These are phyloP conservation scores for Asterophora parasitica DNA, from an alignment of 768 basidiomycete species.

Conservation along the genomic window DNA sequence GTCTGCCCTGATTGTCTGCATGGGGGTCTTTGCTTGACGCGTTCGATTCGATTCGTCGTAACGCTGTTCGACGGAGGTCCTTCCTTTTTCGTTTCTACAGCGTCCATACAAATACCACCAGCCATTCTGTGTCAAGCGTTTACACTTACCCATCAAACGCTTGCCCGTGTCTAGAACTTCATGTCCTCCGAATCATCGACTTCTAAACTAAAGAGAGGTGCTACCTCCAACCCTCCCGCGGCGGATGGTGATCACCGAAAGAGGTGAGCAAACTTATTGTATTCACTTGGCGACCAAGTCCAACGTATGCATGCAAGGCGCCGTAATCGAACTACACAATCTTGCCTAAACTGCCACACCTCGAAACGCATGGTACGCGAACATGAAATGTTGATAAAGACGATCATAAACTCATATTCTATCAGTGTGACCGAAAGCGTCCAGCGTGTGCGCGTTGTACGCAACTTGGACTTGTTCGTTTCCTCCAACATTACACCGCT, in stretches of 20 bases:
- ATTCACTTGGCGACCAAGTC: neutral
- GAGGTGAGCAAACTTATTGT: slow-evolving; percentile 22
- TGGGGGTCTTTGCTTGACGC: slow-evolving; percentile 17
- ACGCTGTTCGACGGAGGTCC: slow-evolving; percentile 13
- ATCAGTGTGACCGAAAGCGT: slow-evolving; percentile 44
- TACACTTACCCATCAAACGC: slow-evolving; percentile 13
- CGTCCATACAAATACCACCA: slow-evolving; percentile 24
- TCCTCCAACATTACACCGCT: neutral
- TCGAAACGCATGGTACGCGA: slow-evolving; percentile 65
- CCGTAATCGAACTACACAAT: slow-evolving; percentile 70
- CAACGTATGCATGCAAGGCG: slow-evolving; percentile 29
- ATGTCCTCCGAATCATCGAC: slow-evolving; percentile 28
- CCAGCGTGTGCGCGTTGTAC: slow-evolving; percentile 48
- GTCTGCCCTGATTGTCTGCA: slow-evolving; percentile 21
- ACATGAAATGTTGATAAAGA: neutral
- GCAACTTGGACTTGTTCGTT: slow-evolving; percentile 43
- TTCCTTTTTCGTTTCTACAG: slow-evolving; percentile 16
- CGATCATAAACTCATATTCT: slow-evolving; percentile 7
- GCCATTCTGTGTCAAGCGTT: slow-evolving; percentile 10
- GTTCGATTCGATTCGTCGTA: slow-evolving; percentile 17
- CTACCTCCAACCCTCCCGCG: slow-evolving; percentile 27
- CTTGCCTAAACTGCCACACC: slow-evolving; percentile 69
- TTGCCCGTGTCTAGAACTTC: slow-evolving; percentile 5
- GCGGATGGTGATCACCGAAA: slow-evolving; percentile 53
- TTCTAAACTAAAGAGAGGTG: slow-evolving; percentile 25